phyloP scores from a whole-genome alignment of 371 early-diverging fungal genomes.

The Haplosporangium sp. region DNA sequence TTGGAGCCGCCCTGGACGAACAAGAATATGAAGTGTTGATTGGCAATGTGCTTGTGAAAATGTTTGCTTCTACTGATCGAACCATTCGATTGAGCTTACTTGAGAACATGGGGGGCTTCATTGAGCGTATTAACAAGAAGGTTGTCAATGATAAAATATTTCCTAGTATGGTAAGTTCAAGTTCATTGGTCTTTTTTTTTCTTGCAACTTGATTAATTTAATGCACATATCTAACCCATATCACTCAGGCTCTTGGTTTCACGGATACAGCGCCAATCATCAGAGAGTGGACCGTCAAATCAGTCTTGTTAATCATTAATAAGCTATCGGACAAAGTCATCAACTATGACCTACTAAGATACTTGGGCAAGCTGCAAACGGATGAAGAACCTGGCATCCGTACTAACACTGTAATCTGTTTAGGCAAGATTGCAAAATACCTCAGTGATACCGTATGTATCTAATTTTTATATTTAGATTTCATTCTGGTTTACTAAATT shows the following conservation, averaged over 20 bases:
- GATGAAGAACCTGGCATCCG: conserved; percentile 96
- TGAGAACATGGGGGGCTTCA: conserved; percentile 81
- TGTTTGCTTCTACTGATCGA: conserved; percentile 93
- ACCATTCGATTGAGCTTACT: conserved; percentile 87
- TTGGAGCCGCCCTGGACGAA: conserved; percentile 78
- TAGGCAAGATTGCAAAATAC: conserved; percentile 88
- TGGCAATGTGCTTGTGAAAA: conserved; percentile 79
- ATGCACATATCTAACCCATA: too few species aligned
- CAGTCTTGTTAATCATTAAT: conserved; percentile 71
- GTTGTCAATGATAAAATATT: conserved; percentile 88
- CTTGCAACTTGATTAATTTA: too few species aligned
- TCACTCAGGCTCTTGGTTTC: conserved; percentile 83
- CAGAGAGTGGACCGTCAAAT: conserved; percentile 92
- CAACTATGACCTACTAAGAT: conserved; percentile 87
- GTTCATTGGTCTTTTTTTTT: too few species aligned
- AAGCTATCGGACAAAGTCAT: conserved; percentile 79
- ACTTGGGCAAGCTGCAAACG: conserved; percentile 87
- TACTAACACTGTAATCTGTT: conserved; percentile 93
- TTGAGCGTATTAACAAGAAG: conserved; percentile 76
- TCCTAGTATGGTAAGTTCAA: conserved; percentile 75
- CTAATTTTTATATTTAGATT: not conserved
- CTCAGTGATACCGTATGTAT: conserved; percentile 76
- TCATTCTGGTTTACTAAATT: not conserved
- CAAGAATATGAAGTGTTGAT: conserved; percentile 81
- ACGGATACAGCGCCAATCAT: conserved; percentile 90